A percentile compares a stretch with the other conserved stretches of the same genome.
These are phyloP conservation scores for Chytriomyces hyalinus DNA, from an alignment of 192 early-diverging fungal genomes.

Conservation along the genomic window DNA sequence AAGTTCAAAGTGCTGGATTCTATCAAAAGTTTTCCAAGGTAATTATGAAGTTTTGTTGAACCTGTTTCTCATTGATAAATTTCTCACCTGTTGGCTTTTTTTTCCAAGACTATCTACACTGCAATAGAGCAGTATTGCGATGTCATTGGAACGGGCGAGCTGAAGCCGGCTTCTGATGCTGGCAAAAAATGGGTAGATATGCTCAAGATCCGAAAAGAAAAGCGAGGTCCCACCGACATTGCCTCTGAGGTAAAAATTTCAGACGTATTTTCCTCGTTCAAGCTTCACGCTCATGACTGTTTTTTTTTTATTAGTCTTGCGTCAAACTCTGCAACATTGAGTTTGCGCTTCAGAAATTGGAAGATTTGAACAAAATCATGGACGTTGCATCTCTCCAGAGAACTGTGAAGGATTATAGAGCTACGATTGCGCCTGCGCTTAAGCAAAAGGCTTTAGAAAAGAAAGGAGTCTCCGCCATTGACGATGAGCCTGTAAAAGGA, in stretches of 20 bases:
- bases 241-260: slow-evolving; percentile 43
- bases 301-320: slow-evolving; percentile 44
- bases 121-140: slow-evolving; percentile 64
- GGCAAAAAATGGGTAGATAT: slow-evolving; percentile 13
- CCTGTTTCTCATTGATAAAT: no score
- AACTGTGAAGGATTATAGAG: slow-evolving; percentile 47
- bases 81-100: not conserved
- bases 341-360: slow-evolving; percentile 55
- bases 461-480: not conserved
- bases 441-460: slow-evolving; percentile 20
- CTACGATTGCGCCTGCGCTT: slow-evolving; percentile 36
- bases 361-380: slow-evolving; percentile 59
- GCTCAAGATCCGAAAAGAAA: slow-evolving; percentile 17
- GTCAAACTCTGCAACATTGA: slow-evolving; percentile 63
- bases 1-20: slow-evolving; percentile 54
- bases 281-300: not conserved
- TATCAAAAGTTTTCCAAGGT: slow-evolving; percentile 53
- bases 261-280: not conserved
- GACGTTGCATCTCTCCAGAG: slow-evolving; percentile 50
- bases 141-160: slow-evolving; percentile 52
- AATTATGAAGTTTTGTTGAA: not conserved
- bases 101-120: slow-evolving; percentile 38
- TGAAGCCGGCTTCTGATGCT: slow-evolving; percentile 31
- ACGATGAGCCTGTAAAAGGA: slow-evolving; percentile 42
- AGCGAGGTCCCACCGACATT: slow-evolving; percentile 50